Conservation (phyloP, 257 asterid genomes). For the Jasminum sambac region DNA sequence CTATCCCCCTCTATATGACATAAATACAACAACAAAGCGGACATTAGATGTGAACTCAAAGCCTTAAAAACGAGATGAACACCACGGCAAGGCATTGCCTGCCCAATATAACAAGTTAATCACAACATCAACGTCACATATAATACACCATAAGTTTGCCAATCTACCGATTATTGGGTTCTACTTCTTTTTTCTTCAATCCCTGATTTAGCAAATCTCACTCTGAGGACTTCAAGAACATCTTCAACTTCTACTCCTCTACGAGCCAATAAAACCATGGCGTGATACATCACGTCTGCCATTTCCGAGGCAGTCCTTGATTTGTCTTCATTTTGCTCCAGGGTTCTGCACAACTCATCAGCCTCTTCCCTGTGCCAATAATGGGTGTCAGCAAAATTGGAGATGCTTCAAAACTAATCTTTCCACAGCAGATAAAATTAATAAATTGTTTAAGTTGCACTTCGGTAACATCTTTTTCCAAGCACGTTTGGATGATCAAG, state of each 20-base stretch:
- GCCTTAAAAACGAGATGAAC: background rate
- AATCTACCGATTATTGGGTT: conserved; percentile 23
- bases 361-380: conserved; percentile 72
- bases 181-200: conserved; percentile 77
- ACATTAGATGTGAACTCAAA: too few relatives aligned
- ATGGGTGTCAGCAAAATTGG: background rate
- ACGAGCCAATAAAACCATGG: conserved; percentile 71
- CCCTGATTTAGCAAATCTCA: conserved; percentile 77
- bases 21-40: too few relatives aligned
- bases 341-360: conserved; percentile 74
- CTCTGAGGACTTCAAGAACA: conserved; percentile 66
- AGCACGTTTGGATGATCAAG: too few relatives aligned
- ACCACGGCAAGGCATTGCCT: background rate
- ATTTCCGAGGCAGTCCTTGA: conserved; percentile 72
- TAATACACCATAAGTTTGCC: background rate
- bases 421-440: background rate
- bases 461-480: too few relatives aligned
- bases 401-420: background rate
- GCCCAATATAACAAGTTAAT: background rate
- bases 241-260: conserved; percentile 74
- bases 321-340: conserved; percentile 72
- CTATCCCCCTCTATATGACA: too few relatives aligned
- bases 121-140: background rate
- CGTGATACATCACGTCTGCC: conserved; percentile 79
- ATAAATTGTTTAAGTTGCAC: too few relatives aligned